Base-by-base conservation (phyloP, 1,284 basidiomycete species). In the Trichosporon asahii region DNA sequence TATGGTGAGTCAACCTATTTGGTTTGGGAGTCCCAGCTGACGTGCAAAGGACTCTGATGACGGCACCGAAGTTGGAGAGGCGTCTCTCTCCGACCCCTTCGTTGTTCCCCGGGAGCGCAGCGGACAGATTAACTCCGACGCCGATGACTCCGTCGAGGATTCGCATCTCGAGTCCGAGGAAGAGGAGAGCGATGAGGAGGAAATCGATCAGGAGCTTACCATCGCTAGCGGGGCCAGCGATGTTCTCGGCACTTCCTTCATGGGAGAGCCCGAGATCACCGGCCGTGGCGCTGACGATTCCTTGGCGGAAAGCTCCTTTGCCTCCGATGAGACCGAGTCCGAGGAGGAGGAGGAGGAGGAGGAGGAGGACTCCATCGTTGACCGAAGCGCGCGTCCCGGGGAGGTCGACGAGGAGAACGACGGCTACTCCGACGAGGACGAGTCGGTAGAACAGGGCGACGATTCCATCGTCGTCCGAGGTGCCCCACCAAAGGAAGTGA, bases 71-170 rank as follows among this genome's bases (percentile, higher is more conserved):
- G 57, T 21, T n/a, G 66, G 37, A 37, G 63, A 49, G 29, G 9
- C 37, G 6, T 68, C 65, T 1, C 21, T 66, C 15, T 76, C 76
- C 3, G 79, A 82, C 66, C 78, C 78, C 11, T 80, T 79, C 71
- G 23, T 66, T 31, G 74, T 27, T 70, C 75, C 40, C 40, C 35
- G 66, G 15, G 70, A 72, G n/a, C 70, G 63, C 8, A 67, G 61
- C 49, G 55, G 23, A 11, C 46, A 64, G 21, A 69, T 66, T 27
- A 68, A 72, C 33, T 31, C 57, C 25, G 68, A 66, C 6, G 25
- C 63, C 5, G 46, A 75, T 14, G 71, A 70, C 6, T 66, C 65
- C 7, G 69, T 70, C 15, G 73, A 74, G 11, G 73, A 72, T 15
- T 73, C 70, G 3, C 72, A 69, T 46, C 37, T 66, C 4, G 70